phyloP scores from a whole-genome alignment of 2,329 filamentous ascomycete species.

The Penicillium sp. region DNA sequence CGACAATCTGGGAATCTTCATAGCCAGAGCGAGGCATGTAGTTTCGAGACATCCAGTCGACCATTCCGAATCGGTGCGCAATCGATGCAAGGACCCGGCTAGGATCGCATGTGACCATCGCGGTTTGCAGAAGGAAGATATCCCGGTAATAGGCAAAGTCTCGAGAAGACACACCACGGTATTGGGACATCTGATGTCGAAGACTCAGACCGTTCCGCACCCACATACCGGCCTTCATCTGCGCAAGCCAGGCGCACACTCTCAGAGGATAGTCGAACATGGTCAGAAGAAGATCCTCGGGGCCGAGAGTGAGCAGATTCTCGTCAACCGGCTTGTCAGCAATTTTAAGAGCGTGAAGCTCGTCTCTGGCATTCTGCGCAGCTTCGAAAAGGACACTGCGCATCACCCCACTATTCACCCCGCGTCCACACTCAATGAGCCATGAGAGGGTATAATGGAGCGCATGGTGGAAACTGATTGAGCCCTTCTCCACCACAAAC shows the following conservation, averaged over 20 bases:
- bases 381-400: constrained; percentile 69
- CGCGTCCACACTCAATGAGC: constrained; percentile 85
- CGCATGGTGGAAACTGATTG: constrained; percentile 96
- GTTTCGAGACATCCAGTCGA: constrained; percentile 79
- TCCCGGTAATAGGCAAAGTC: constrained; percentile 94
- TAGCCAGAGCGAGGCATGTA: constrained; percentile 73
- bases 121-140: constrained; percentile 88
- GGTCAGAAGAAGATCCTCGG: constrained; percentile 79
- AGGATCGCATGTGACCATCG: constrained; percentile 80
- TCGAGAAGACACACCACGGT: constrained; percentile 81
- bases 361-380: constrained; percentile 47
- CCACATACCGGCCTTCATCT: constrained; percentile 99
- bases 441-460: constrained; percentile 95
- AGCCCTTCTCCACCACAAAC: constrained; percentile 82
- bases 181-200: constrained; percentile 90
- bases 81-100: constrained; percentile 82
- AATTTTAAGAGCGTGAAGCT: constrained; percentile 63
- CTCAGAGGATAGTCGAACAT: constrained; percentile 91
- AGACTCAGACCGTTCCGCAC: constrained; percentile 95
- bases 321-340: constrained; percentile 58
- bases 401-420: constrained; percentile 67
- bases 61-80: constrained; percentile 86
- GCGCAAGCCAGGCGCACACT: constrained; percentile 92
- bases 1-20: constrained; percentile 83
- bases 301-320: constrained; percentile 43